Base-by-base conservation (phyloP, 805 yeast genomes). In the Vanderwaltozyma yarrowii region DNA sequence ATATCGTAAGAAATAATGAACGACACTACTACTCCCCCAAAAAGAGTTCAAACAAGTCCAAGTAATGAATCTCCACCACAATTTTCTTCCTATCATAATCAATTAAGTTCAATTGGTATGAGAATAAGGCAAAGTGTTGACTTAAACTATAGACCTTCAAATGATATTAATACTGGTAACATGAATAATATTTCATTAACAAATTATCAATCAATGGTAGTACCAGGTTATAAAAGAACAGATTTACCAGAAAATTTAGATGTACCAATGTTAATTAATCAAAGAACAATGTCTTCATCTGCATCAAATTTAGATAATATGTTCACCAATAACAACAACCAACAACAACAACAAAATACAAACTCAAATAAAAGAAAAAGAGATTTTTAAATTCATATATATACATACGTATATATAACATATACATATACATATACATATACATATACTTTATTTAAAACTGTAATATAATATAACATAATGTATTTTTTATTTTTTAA, bases 111-210 rank as follows among this genome's bases (percentile, higher is more conserved):
- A 0, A 51, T 80, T 5, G 87, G 86, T 0, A 80, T 78, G 85
- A 67, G 85, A 44, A 74, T 81, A 41, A 70, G 89, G 50, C 77
- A 78, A 47, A 67, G 80, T 2, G 74, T 80, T 3, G 66, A 73
- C 25, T 76, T 32, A 29, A 37, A 32, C 32, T 34, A 34, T 20
- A n/a, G 19, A 5, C n/a, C 21, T 5, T n/a, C 18, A 11, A 28
- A 21, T 10, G 3, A 25, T 12, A 15, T 27, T 11, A 34, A 16
- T 18, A 20, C 32, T 1, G 27, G 5, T 10, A 11, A n/a, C n/a
- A n/a, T n/a, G n/a, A n/a, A 13, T 24, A 21, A 21, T 21, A 21
- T 21, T 21, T 21, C 23, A 21, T 8, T 31, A 5, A 12, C 16
- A 15, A 31, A n/a, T 8, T 20, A 27, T 20, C 32, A 32, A 4